Conservation (phyloP, 106 monocot species). For the Cymbidium sinense region DNA sequence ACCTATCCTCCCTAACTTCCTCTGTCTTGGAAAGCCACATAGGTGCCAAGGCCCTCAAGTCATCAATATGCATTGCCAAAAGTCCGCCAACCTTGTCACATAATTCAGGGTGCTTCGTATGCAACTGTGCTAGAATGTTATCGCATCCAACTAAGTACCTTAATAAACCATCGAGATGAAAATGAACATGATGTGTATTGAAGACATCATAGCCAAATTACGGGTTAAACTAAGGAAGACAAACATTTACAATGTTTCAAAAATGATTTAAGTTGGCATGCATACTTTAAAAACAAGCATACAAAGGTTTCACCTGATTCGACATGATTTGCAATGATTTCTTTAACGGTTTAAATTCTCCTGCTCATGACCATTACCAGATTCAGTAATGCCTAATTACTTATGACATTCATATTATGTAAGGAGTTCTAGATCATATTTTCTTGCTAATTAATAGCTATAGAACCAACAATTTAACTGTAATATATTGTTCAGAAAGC, state of each 20-base stretch:
- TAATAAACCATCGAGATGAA: slow-evolving; percentile 9
- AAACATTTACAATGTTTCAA: background rate
- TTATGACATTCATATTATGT: background rate
- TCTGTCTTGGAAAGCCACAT: slow-evolving; percentile 97
- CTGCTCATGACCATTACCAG: background rate
- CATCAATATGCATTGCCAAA: slow-evolving; percentile 93
- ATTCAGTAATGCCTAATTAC: background rate
- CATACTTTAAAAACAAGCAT: background rate
- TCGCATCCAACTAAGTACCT: slow-evolving; percentile 93
- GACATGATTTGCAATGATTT: background rate
- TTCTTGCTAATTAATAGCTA: background rate
- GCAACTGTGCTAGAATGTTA: slow-evolving; percentile 80
- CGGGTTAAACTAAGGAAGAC: background rate
- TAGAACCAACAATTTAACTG: background rate
- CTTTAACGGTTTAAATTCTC: background rate
- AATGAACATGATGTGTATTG: background rate
- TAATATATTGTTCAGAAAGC: background rate
- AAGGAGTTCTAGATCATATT: background rate
- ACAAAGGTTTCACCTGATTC: background rate
- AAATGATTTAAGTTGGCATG: background rate
- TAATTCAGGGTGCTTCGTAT: slow-evolving; percentile 86
- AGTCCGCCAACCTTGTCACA: slow-evolving; percentile 99
- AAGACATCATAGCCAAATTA: background rate
- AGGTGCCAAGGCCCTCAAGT: slow-evolving; percentile 82
- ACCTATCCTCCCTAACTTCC: slow-evolving; percentile 84